Conservation (phyloP, 1,139 yeast genomes). For the Suhomyces wounanorum region DNA sequence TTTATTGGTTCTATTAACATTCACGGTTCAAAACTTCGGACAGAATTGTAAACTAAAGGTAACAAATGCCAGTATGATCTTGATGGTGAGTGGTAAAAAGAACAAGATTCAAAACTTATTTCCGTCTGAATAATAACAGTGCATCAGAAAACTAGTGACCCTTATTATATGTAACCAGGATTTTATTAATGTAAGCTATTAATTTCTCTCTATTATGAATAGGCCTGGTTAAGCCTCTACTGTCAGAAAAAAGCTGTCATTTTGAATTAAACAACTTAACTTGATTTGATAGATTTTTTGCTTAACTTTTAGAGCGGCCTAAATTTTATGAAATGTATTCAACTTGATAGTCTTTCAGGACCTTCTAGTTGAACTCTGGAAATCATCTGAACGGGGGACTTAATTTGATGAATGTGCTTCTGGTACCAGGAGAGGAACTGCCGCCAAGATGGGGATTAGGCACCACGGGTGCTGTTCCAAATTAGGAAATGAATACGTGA, state of each 20-base stretch:
- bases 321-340: background rate
- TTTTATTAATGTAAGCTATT: no score
- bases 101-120: no score
- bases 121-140: no score
- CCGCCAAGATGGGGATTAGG: background rate
- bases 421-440: background rate
- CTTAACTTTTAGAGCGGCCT: background rate
- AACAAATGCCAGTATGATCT: no score
- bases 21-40: no score
- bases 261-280: background rate
- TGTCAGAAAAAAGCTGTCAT: background rate
- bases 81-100: no score
- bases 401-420: background rate
- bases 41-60: no score
- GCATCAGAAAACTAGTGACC: no score
- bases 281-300: background rate
- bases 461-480: background rate
- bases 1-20: no score
- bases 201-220: background rate
- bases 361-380: background rate
- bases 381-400: background rate
- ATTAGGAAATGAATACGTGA: conserved; percentile 1
- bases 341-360: background rate
- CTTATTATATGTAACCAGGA: no score
- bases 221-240: background rate